Percentiles rank a stretch among this genome's conserved stretches.
Evolutionary conservation across 108 stramenopile genomes (phyloP).

Genomic region (Stephanodiscus minutulus): DNA sequence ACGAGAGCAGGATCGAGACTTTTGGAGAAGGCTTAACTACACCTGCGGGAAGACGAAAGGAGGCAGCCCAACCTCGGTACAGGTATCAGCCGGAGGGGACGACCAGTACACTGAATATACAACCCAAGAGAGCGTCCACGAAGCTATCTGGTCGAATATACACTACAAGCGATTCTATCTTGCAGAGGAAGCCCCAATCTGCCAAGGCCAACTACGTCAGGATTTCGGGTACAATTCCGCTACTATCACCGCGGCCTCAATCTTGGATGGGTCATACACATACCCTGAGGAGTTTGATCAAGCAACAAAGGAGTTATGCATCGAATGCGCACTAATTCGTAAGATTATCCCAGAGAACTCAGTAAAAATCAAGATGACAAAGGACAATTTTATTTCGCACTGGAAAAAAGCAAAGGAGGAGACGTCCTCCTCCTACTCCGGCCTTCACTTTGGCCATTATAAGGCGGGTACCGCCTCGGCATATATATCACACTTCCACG

Average conservation of each 20-base stretch:
- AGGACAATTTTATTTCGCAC: background rate
- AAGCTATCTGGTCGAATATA: background rate
- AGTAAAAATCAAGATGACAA: background rate
- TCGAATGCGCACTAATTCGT: background rate
- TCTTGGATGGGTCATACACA: background rate
- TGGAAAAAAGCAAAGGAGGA: constrained; percentile 5
- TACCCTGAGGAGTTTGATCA: background rate
- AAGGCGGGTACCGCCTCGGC: background rate
- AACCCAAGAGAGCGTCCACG: background rate
- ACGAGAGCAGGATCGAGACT: constrained; percentile 18
- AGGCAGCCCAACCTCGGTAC: background rate
- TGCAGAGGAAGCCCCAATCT: constrained; percentile 7
- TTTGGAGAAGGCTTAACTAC: constrained; percentile 16
- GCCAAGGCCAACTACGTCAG: constrained; percentile 4
- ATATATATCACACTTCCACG: background rate
- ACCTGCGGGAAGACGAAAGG: background rate
- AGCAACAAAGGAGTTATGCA: background rate
- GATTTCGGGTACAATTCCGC: constrained; percentile 7
- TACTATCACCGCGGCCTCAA: background rate
- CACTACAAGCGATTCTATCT: background rate
- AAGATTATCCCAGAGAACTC: background rate
- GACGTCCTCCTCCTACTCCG: background rate
- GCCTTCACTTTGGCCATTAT: constrained; percentile 3
- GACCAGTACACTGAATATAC: background rate
- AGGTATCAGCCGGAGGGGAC: constrained; percentile 4